Conservation (phyloP, 2,329 filamentous ascomycete genomes). For the Cercospora beticola region DNA sequence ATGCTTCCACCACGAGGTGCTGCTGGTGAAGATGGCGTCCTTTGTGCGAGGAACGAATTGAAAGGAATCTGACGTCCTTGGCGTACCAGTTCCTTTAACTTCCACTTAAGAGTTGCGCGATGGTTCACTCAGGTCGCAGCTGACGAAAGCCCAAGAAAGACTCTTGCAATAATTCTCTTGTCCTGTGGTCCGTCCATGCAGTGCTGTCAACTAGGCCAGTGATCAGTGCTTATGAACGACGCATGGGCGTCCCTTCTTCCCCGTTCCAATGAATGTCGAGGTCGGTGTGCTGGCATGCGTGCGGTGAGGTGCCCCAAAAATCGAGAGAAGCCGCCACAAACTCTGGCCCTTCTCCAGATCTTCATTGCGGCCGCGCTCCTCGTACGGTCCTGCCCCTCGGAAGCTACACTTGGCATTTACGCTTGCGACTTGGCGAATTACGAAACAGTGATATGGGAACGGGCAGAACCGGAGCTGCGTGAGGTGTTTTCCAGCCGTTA, state of each 20-base stretch:
- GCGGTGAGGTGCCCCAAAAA: neutral
- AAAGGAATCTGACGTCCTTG: neutral
- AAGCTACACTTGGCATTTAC: slow-evolving; percentile 2
- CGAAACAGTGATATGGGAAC: neutral
- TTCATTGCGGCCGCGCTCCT: neutral
- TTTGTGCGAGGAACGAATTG: neutral
- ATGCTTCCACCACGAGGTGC: neutral
- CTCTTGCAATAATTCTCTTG: neutral
- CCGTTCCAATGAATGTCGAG: neutral
- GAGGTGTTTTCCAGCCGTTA: neutral
- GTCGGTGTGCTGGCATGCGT: neutral
- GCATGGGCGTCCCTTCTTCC: neutral
- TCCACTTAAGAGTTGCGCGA: neutral
- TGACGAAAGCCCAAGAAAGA: neutral
- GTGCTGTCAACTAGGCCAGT: neutral
- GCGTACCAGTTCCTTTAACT: neutral
- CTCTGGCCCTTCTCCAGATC: slow-evolving; percentile 1
- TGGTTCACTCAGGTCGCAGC: neutral
- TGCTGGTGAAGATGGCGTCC: neutral
- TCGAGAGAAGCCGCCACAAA: neutral
- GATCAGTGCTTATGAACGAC: neutral
- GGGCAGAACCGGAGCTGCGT: slow-evolving; percentile 2
- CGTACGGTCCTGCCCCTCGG: neutral
- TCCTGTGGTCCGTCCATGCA: neutral
- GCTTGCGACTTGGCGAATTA: slow-evolving; percentile 8